phyloP scores from a whole-genome alignment of 2,329 filamentous ascomycete genomes.

The Aureobasidium melanogenum region DNA sequence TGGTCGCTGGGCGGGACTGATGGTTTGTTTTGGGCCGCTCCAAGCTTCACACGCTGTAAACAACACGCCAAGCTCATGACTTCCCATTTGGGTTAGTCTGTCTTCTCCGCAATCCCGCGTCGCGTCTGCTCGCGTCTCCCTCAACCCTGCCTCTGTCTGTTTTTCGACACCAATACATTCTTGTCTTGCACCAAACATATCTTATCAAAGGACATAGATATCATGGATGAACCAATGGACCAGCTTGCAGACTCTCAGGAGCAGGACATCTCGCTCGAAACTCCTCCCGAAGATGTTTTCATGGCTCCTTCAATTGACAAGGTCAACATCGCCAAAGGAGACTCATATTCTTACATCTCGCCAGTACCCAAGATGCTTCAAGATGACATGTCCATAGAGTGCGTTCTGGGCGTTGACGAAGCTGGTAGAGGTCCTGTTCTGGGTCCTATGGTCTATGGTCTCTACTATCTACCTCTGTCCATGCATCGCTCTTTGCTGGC shows the following conservation, averaged over 20 bases:
- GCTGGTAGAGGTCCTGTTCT: conserved; percentile 91
- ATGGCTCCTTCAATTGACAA: conserved; percentile 39
- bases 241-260: conserved; percentile 22
- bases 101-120: neutral
- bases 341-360: conserved; percentile 41
- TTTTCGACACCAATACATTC: neutral
- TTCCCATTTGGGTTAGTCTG: neutral
- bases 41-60: neutral
- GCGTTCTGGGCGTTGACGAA: conserved; percentile 84
- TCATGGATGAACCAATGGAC: conserved; percentile 24
- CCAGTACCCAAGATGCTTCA: conserved; percentile 32
- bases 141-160: neutral
- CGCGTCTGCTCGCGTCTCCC: neutral
- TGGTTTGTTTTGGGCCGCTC: neutral
- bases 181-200: neutral
- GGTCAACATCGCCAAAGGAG: conserved; percentile 31
- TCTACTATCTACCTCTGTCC: conserved; percentile 63
- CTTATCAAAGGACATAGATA: neutral
- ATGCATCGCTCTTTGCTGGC: conserved; percentile 65
- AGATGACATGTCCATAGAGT: conserved; percentile 45
- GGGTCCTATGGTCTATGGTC: conserved; percentile 61
- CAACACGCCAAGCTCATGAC: conserved; percentile 10
- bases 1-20: neutral
- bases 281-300: conserved; percentile 31
- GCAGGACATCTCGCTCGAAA: conserved; percentile 24